A percentile compares a stretch with the other conserved stretches of the same genome.
Evolutionary conservation across 2,329 filamentous ascomycete species (phyloP).

Genomic region (Remersonia thermophila): DNA sequence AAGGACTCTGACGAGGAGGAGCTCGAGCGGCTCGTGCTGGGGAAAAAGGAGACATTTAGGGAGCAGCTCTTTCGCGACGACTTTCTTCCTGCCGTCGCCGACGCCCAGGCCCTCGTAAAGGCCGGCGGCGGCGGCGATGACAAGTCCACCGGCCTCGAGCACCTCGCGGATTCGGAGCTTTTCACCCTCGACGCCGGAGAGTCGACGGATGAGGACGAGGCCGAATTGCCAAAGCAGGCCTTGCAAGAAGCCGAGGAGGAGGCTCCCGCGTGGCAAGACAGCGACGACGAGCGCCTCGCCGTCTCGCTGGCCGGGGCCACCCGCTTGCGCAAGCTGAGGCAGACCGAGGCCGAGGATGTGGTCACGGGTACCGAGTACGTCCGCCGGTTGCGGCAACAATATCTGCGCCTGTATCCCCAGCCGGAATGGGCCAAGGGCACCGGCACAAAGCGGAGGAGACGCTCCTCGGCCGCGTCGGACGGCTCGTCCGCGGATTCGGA

Average conservation of each 20-base stretch:
- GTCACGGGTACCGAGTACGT: slow-evolving; percentile 80
- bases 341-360: slow-evolving; percentile 71
- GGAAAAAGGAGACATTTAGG: slow-evolving; percentile 72
- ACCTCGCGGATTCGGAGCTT: slow-evolving; percentile 65
- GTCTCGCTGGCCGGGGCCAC: slow-evolving; percentile 69
- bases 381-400: slow-evolving; percentile 67
- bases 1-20: slow-evolving; percentile 78
- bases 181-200: slow-evolving; percentile 64
- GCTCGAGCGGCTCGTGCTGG: slow-evolving; percentile 79
- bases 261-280: slow-evolving; percentile 75
- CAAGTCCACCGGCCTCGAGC: slow-evolving; percentile 17
- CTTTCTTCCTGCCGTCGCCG: slow-evolving; percentile 36
- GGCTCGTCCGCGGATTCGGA: slow-evolving; percentile 21
- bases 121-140: slow-evolving; percentile 6
- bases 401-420: slow-evolving; percentile 44
- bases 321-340: slow-evolving; percentile 69
- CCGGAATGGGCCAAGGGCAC: slow-evolving; percentile 45
- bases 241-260: slow-evolving; percentile 20
- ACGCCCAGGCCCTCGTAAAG: slow-evolving; percentile 12
- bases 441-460: slow-evolving; percentile 34
- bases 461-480: slow-evolving; percentile 34
- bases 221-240: slow-evolving; percentile 14
- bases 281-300: slow-evolving; percentile 79
- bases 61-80: slow-evolving; percentile 54
- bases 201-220: slow-evolving; percentile 18